Base-by-base conservation (phyloP, 192 early-diverging fungal species). In the Podila horticola region DNA sequence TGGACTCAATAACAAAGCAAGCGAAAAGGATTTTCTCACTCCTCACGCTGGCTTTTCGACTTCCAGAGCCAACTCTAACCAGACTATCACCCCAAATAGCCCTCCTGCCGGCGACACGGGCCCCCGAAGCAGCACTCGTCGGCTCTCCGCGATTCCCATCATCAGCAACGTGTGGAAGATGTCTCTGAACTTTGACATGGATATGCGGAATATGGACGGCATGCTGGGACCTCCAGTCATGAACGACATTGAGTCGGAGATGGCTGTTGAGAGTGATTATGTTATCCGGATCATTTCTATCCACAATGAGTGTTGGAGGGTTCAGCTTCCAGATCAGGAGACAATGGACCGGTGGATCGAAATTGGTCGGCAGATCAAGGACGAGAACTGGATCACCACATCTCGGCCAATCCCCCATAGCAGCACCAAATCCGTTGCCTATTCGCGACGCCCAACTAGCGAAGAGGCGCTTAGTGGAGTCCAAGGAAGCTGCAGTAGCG, bases 311-410 rank as follows among this genome's bases (percentile, higher is more conserved):
- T 64, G 62, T 22, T 79, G 75, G 75, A 61, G 75, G n/a, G 69
- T 79, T 5, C 75, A 79, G n/a, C 60, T 79, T 7, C 75, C 75
- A 2, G 75, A 79, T 24, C 57, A 57, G 20, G 75, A 79, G 17
- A 79, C 69, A 0, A 79, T 79, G 75, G 69, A 79, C 1, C 55
- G 69, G 1, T 79, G 75, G 75, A 67, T 79, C 36, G 75, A 79
- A 33, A 67, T 79, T 22, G 75, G 75, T 15, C 58, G 66, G n/a
- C 63, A 67, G 49, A 79, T 79, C 30, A 79, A 67, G 59, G 69
- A 67, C 30, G 75, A 71, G 19, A 79, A 79, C 45, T 79, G 75
- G 75, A 72, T 79, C 36, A 45, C 59, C 11, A 45, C 41, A 17
- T 28, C 64, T 36, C 69, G 69, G 2, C 55, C 57, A 9, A 20